Evolutionary conservation across 768 basidiomycete species (phyloP).

Genomic region (Pisolithus orientalis): DNA sequence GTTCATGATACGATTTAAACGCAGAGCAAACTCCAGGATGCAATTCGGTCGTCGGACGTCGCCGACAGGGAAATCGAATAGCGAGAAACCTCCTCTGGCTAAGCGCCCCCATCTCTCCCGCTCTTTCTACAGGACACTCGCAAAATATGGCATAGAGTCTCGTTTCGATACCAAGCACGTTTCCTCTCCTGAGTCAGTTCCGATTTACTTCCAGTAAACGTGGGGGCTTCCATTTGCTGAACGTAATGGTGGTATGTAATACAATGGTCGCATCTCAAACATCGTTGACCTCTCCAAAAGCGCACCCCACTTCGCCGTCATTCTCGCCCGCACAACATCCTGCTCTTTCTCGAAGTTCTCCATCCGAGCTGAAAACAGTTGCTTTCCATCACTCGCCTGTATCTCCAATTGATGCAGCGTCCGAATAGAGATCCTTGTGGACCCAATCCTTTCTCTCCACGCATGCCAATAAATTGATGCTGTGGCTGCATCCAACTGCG

Average conservation of each 20-base stretch:
- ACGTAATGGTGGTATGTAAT: background rate
- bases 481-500: constrained; percentile 75
- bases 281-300: constrained; percentile 40
- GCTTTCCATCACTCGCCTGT: constrained; percentile 37
- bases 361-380: constrained; percentile 39
- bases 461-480: constrained; percentile 72
- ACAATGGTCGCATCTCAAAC: constrained; percentile 3
- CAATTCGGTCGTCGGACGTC: constrained; percentile 63
- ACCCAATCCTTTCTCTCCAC: constrained; percentile 68
- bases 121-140: constrained; percentile 70
- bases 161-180: constrained; percentile 34
- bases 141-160: constrained; percentile 67
- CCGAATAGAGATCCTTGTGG: constrained; percentile 77
- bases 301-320: constrained; percentile 66
- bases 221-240: background rate
- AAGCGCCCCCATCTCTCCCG: constrained; percentile 49
- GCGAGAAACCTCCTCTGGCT: constrained; percentile 34
- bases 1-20: background rate
- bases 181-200: constrained; percentile 20
- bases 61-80: constrained; percentile 10
- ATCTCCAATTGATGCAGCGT: constrained; percentile 22
- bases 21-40: constrained; percentile 80
- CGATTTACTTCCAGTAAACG: background rate
- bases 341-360: constrained; percentile 22
- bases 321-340: constrained; percentile 58